These are phyloP conservation scores for Mucor plumbeus DNA, from an alignment of 371 early-diverging fungal genomes.

Conservation along the genomic window DNA sequence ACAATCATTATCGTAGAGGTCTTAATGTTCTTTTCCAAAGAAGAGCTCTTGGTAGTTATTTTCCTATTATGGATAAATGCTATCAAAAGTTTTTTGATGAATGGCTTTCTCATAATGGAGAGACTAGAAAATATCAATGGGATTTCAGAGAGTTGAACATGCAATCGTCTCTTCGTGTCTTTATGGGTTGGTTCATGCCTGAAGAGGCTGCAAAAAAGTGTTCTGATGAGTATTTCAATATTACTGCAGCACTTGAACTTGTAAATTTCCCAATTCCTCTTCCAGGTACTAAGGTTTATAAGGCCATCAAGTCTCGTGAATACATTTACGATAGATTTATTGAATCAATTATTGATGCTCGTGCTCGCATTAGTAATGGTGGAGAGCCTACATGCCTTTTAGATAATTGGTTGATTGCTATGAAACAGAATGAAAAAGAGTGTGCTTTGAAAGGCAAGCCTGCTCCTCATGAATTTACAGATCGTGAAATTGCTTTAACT, in stretches of 20 bases:
- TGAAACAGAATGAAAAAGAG: slow-evolving; percentile 28
- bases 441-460: slow-evolving; percentile 20
- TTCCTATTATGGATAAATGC: slow-evolving; percentile 24
- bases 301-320: slow-evolving; percentile 37
- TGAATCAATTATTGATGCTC: slow-evolving; percentile 26
- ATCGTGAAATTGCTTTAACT: slow-evolving; percentile 34
- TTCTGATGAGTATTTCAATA: slow-evolving; percentile 38
- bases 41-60: slow-evolving; percentile 29
- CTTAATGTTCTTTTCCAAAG: slow-evolving; percentile 33
- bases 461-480: slow-evolving; percentile 21
- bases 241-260: slow-evolving; percentile 43
- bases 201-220: slow-evolving; percentile 31
- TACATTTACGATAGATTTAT: slow-evolving; percentile 35
- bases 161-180: slow-evolving; percentile 37
- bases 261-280: slow-evolving; percentile 44
- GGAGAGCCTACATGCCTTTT: slow-evolving; percentile 25
- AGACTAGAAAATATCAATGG: slow-evolving; percentile 26
- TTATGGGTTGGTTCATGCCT: slow-evolving; percentile 38
- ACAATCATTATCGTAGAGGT: slow-evolving; percentile 30
- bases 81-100: slow-evolving; percentile 30
- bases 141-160: slow-evolving; percentile 33
- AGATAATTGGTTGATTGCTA: slow-evolving; percentile 30
- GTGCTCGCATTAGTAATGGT: slow-evolving; percentile 25
- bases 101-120: slow-evolving; percentile 30
- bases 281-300: slow-evolving; percentile 43